Evolutionary conservation across 2,329 filamentous ascomycete species (phyloP).

Genomic region (Monosporascus ibericus): DNA sequence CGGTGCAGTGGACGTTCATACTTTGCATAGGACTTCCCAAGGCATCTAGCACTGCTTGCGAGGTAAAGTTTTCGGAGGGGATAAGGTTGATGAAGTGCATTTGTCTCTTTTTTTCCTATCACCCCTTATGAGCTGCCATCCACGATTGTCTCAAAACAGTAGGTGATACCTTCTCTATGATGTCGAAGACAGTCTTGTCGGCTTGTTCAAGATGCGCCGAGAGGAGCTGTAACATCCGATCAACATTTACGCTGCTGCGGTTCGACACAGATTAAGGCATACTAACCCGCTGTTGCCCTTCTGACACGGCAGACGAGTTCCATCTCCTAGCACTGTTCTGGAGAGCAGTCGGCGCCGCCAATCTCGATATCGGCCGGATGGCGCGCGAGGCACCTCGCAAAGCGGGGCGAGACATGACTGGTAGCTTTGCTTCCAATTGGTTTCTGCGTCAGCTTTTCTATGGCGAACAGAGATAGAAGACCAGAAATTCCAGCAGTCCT

Average conservation of each 20-base stretch:
- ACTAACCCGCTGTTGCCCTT: slow-evolving; percentile 55
- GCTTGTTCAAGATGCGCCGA: slow-evolving; percentile 73
- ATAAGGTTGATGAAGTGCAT: slow-evolving; percentile 99
- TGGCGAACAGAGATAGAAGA: neutral
- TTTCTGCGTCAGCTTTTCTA: neutral
- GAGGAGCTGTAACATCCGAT: slow-evolving; percentile 56
- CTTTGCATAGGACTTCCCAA: slow-evolving; percentile 94
- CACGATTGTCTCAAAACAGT: neutral
- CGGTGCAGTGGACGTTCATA: slow-evolving; percentile 36
- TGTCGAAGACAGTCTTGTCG: slow-evolving; percentile 80
- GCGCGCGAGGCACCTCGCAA: slow-evolving; percentile 44
- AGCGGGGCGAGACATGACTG: slow-evolving; percentile 40
- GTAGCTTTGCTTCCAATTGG: neutral
- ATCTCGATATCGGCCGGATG: slow-evolving; percentile 33
- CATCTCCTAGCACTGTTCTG: slow-evolving; percentile 26
- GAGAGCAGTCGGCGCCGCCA: slow-evolving; percentile 17
- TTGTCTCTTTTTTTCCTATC: slow-evolving; percentile 86
- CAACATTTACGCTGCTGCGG: slow-evolving; percentile 2
- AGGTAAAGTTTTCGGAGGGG: slow-evolving; percentile 93
- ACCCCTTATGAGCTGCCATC: slow-evolving; percentile 3
- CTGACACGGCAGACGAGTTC: slow-evolving; percentile 42
- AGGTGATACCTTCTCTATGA: slow-evolving; percentile 73
- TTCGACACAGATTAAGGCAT: neutral
- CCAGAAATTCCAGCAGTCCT: neutral
- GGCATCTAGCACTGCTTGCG: slow-evolving; percentile 84